These are phyloP conservation scores for Scutellaria barbata DNA, from an alignment of 257 asterid species.

Conservation along the genomic window DNA sequence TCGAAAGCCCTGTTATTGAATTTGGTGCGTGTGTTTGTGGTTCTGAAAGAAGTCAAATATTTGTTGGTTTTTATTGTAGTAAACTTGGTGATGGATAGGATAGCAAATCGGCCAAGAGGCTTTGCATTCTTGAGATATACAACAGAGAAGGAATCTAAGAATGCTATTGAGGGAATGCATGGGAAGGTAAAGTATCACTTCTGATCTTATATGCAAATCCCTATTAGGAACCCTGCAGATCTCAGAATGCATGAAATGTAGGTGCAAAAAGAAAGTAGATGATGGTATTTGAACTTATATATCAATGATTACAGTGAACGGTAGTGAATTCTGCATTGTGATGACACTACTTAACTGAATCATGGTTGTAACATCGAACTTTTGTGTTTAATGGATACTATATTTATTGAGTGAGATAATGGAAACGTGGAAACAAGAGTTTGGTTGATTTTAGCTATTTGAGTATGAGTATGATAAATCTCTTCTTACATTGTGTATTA, in stretches of 20 bases:
- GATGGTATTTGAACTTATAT: not conserved
- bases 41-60: not conserved
- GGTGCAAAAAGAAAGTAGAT: slow-evolving; percentile 7
- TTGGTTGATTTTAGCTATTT: not conserved
- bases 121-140: slow-evolving; percentile 77
- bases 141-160: slow-evolving; percentile 71
- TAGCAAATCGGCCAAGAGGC: slow-evolving; percentile 87
- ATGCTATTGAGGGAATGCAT: slow-evolving; percentile 92
- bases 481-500: not conserved
- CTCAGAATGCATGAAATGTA: not conserved
- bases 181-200: slow-evolving; percentile 66
- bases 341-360: not conserved
- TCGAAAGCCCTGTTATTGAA: not conserved
- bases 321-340: not conserved
- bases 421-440: slow-evolving; percentile 10
- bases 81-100: slow-evolving; percentile 81
- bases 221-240: not conserved
- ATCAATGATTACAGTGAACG: not conserved
- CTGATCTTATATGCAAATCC: not conserved
- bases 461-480: slow-evolving; percentile 2
- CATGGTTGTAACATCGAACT: not conserved
- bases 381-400: not conserved
- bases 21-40: not conserved
- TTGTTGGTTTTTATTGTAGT: slow-evolving; percentile 46
- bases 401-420: not conserved